These are phyloP conservation scores for Fusarium sambucinum DNA, from an alignment of 2,329 filamentous ascomycete genomes.

Conservation along the genomic window DNA sequence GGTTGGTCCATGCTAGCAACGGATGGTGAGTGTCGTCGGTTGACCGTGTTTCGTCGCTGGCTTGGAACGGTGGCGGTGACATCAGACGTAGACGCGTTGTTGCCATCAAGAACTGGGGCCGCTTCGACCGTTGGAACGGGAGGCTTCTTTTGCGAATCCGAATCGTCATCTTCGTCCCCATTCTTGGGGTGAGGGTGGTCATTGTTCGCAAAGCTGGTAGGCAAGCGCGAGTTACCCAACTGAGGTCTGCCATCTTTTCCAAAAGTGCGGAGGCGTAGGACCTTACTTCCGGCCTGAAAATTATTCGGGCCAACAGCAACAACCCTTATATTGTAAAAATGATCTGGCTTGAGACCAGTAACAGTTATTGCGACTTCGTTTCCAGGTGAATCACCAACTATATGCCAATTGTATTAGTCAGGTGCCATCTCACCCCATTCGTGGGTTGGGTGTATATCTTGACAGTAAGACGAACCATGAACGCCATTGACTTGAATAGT, in stretches of 20 bases:
- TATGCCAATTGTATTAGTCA: slow-evolving; percentile 31
- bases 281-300: slow-evolving; percentile 88
- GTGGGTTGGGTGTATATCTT: neutral
- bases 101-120: slow-evolving; percentile 70
- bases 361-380: slow-evolving; percentile 78
- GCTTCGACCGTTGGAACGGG: slow-evolving; percentile 72
- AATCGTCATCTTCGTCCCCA: slow-evolving; percentile 59
- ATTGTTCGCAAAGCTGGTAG: slow-evolving; percentile 67
- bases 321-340: slow-evolving; percentile 93
- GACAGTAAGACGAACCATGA: slow-evolving; percentile 71
- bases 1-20: slow-evolving; percentile 67
- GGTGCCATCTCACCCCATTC: slow-evolving; percentile 1
- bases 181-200: slow-evolving; percentile 58
- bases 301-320: slow-evolving; percentile 92
- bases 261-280: slow-evolving; percentile 86
- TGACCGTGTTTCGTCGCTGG: slow-evolving; percentile 68
- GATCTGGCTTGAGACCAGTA: slow-evolving; percentile 84
- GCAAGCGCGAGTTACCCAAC: slow-evolving; percentile 67
- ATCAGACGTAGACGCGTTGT: slow-evolving; percentile 74
- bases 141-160: slow-evolving; percentile 61
- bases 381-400: slow-evolving; percentile 82
- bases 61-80: slow-evolving; percentile 59
- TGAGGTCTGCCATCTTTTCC: slow-evolving; percentile 72
- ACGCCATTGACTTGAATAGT: slow-evolving; percentile 94
- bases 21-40: slow-evolving; percentile 80